A percentile compares a stretch with the other conserved stretches of the same genome.
These are phyloP conservation scores for Boletus reticuloceps DNA, from an alignment of 768 basidiomycete genomes.

Conservation along the genomic window DNA sequence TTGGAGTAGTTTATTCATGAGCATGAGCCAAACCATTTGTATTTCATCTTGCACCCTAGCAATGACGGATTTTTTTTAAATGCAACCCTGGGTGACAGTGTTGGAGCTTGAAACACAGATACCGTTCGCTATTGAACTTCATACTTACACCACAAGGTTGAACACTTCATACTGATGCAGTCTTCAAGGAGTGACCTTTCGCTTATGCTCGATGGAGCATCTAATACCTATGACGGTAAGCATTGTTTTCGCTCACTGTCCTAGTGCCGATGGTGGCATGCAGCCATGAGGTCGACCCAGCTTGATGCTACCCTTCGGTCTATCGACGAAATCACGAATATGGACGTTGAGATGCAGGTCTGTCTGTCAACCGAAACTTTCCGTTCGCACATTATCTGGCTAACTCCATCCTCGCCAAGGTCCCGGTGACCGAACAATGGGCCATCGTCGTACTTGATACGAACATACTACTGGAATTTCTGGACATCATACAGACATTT, in stretches of 20 bases:
- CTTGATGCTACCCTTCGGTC: constrained; percentile 44
- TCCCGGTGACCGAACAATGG: constrained; percentile 39
- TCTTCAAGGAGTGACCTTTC: not conserved
- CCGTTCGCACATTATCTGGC: not conserved
- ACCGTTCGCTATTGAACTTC: too few species aligned
- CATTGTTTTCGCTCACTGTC: not conserved
- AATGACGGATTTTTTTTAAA: not conserved
- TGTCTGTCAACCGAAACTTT: constrained; percentile 13
- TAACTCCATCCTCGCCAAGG: constrained; percentile 26
- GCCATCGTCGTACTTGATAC: constrained; percentile 71
- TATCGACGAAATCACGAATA: constrained; percentile 55
- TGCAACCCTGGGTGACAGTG: too few species aligned
- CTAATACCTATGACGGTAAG: constrained; percentile 9
- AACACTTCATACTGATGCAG: constrained; percentile 1
- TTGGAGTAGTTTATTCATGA: constrained; percentile 34
- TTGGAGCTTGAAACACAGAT: too few species aligned
- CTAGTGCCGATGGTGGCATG: not conserved
- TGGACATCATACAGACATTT: constrained; percentile 63
- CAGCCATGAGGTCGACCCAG: constrained; percentile 10
- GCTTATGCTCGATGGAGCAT: not conserved
- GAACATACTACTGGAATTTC: constrained; percentile 69
- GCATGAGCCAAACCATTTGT: constrained; percentile 26
- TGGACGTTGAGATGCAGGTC: constrained; percentile 77
- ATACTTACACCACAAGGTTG: not conserved
- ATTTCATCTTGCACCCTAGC: constrained; percentile 18